Evolutionary conservation across 768 basidiomycete genomes (phyloP).

Genomic region (Amanita fuliginea): DNA sequence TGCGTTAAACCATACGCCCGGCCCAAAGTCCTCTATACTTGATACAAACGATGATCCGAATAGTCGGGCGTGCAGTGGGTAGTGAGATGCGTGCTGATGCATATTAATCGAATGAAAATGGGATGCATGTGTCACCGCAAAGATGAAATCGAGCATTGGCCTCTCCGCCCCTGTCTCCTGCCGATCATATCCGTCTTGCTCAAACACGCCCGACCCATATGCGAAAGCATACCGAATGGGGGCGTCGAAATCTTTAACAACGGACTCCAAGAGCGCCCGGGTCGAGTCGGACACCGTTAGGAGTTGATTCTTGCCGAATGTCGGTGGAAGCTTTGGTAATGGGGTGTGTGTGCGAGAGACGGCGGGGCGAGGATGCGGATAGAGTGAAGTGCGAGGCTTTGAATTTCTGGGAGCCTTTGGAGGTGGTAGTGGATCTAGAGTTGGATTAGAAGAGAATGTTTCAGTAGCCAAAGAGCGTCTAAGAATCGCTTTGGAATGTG

Average conservation of each 20-base stretch:
- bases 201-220: constrained; percentile 93
- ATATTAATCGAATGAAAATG: constrained; percentile 97
- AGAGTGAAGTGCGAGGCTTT: constrained; percentile 19
- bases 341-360: constrained; percentile 21
- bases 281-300: constrained; percentile 72
- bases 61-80: constrained; percentile 77
- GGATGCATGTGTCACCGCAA: constrained; percentile 86
- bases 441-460: constrained; percentile 21
- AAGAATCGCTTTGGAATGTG: constrained; percentile 9
- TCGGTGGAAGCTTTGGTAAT: constrained; percentile 50
- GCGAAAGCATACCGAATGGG: constrained; percentile 97
- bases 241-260: constrained; percentile 74
- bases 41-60: constrained; percentile 80
- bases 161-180: constrained; percentile 17
- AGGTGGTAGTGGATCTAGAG: constrained; percentile 26
- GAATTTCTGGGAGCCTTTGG: constrained; percentile 11
- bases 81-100: constrained; percentile 84
- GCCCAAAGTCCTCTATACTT: constrained; percentile 59
- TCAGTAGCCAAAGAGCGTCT: constrained; percentile 35
- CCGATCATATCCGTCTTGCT: constrained; percentile 69
- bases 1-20: constrained; percentile 96
- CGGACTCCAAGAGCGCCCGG: constrained; percentile 66
- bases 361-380: constrained; percentile 37
- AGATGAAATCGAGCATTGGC: constrained; percentile 95
- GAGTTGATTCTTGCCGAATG: constrained; percentile 75